Base-by-base conservation (phyloP, 1,139 yeast genomes). In the Lodderomyces elongisporus region DNA sequence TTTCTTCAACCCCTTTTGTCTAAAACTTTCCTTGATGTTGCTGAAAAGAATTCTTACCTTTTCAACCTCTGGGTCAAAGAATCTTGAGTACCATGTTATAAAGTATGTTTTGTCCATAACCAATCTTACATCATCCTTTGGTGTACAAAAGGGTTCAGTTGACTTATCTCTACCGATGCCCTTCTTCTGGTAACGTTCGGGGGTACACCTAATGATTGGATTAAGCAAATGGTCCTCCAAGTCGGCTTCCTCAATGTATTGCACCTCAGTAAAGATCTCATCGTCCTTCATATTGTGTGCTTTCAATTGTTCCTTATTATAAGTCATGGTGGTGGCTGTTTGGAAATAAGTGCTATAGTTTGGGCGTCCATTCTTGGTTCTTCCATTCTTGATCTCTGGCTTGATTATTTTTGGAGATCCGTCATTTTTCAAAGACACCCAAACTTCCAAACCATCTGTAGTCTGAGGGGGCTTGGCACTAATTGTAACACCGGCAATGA, bases 161-260 rank as follows among this genome's bases (percentile, higher is more conserved):
- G 57, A 40, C 17, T 58, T 54, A 41, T 74, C 74, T 47, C 75
- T 76, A 24, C 77, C 79, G 28, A 65, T 38, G 7, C 91, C 91
- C 54, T 78, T 83, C 46, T 70, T 72, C 49, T 66, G 68, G 52
- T 83, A 87, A 31, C 70, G 57, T 34, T 81, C 82, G 1, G 96
- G 96, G 3, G 89, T 83, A 59, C 96, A 87, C 57, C 96, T 70
- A 48, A 85, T 73, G 36, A 87, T 56, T 0, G 96, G 96, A 48
- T 79, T 83, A 51, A 87, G 66, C 15, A 70, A 60, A 28, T 76
- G 79, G 48, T 84, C 81, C 1, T 84, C 73, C 13, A 70, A 66
- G 54, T 84, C 93, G 1, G 34, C 27, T 52, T 85, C 94, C 3
- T 75, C 79, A 14, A 72, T 51, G 48, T 57, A 68, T 28, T 58